Evolutionary conservation across 495 filamentous ascomycete species (phyloP), one percentile per base, ranked within the genome.

Genomic region (Penicillium goetzii): DNA sequence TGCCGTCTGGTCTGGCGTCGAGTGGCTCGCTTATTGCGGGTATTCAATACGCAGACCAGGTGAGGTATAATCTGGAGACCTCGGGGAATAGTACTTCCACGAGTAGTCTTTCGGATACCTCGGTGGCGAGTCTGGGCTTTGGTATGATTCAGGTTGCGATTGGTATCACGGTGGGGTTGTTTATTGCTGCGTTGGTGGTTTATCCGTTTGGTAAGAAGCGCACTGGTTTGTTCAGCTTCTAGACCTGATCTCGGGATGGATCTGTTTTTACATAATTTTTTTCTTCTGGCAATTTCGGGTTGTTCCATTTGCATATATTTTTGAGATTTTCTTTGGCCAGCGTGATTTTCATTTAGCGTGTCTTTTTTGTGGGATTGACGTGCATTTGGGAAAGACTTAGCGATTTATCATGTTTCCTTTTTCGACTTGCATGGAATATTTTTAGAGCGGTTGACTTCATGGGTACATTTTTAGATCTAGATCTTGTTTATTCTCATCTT

Each of bases 61-160:
- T 96, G 26, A 84, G 84, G 21, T 61, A 78, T 1, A 86, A 85
- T 62, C 80, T 83, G 1, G 73, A 72, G 21, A 65, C 61, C 0
- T 54, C 54, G 12, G 69, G 65, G 28, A 85, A 81, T 57, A 82
- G 76, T 5, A 73, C 77, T 4, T 74, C 74, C 11, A 63, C 69
- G 14, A 61, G 79, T 63, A 76, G 74, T 58, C 68, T 71, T 0
- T 68, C 78, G 33, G 76, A 76, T 60, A 76, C 73, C 15, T 80
- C 77, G 32, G 90, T 93, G 17, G 89, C 91, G 51, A 94, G 89
- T 66, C 86, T 98, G 49, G 86, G 90, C 21, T 92, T 89, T 65
- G 89, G 85, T 30, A 95, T 98, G 80, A 90, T 97, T 56, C 90
- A 97, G 75, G 87, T 97, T 15, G 93, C 93, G 1, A 96, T 96